Conservation (phyloP, 495 filamentous ascomycete species). For the Talaromyces adpressus region DNA sequence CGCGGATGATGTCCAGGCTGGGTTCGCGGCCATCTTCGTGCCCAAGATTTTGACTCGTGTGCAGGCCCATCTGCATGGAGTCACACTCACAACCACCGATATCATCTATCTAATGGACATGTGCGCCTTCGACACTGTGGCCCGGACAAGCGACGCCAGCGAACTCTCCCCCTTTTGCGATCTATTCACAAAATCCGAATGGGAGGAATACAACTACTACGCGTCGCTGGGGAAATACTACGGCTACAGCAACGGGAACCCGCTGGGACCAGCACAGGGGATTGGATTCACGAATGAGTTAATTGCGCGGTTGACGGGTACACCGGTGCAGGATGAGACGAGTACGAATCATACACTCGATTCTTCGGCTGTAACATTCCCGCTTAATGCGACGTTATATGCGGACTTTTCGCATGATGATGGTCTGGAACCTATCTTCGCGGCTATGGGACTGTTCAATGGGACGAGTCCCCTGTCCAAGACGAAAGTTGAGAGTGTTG, state of each 20-base stretch:
- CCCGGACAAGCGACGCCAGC: slow-evolving; percentile 23
- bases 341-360: slow-evolving; percentile 61
- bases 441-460: slow-evolving; percentile 57
- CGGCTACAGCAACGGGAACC: slow-evolving; percentile 55
- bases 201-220: slow-evolving; percentile 58
- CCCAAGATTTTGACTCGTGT: slow-evolving; percentile 48
- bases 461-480: slow-evolving; percentile 31
- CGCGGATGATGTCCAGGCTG: slow-evolving; percentile 35
- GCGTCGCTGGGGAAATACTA: slow-evolving; percentile 63
- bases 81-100: slow-evolving; percentile 46
- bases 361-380: slow-evolving; percentile 44
- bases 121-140: slow-evolving; percentile 63
- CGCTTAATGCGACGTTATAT: slow-evolving; percentile 48
- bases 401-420: slow-evolving; percentile 75
- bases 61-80: slow-evolving; percentile 46
- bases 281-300: slow-evolving; percentile 70
- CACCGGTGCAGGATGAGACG: slow-evolving; percentile 51
- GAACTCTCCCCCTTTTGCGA: slow-evolving; percentile 49
- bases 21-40: slow-evolving; percentile 45
- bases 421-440: slow-evolving; percentile 56
- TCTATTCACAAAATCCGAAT: slow-evolving; percentile 55
- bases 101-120: slow-evolving; percentile 62
- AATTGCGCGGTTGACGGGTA: slow-evolving; percentile 51
- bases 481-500: slow-evolving; percentile 29
- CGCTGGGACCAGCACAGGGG: slow-evolving; percentile 58